Evolutionary conservation across 768 basidiomycete species (phyloP).

Genomic region (Strobilomyces dryophilus): DNA sequence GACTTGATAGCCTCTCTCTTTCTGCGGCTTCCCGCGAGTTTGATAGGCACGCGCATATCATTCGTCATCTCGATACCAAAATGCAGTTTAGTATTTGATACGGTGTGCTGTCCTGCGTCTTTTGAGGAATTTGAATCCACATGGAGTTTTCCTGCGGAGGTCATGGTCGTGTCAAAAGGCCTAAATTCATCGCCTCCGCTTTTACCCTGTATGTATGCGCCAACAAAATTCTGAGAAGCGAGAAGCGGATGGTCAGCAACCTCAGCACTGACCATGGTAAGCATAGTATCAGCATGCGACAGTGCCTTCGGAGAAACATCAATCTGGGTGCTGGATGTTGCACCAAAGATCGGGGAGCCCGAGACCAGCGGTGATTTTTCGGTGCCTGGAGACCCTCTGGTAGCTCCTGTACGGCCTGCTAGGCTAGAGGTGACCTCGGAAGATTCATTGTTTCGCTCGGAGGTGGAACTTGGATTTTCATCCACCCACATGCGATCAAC

Average conservation of each 20-base stretch:
- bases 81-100: not conserved
- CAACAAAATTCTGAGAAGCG: not conserved
- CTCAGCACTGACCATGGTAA: not conserved
- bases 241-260: not conserved
- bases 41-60: conserved; percentile 5
- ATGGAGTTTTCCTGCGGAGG: not conserved
- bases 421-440: not conserved
- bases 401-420: not conserved
- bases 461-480: conserved; percentile 1
- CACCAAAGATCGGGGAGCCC: conserved; percentile 8
- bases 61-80: not conserved
- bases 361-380: not conserved
- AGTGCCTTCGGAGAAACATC: conserved; percentile 8
- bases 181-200: not conserved
- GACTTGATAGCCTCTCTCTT: conserved; percentile 19
- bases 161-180: not conserved
- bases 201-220: not conserved
- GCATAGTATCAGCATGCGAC: conserved; percentile 1
- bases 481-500: conserved; percentile 9
- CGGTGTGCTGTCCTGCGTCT: not conserved
- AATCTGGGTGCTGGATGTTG: conserved; percentile 15
- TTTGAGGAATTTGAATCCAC: not conserved
- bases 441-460: not conserved
- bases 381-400: not conserved
- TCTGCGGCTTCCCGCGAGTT: conserved; percentile 23